A percentile compares a stretch with the other conserved stretches of the same genome.
These are phyloP conservation scores for Boletus bicolor DNA, from an alignment of 768 basidiomycete genomes.

Conservation along the genomic window DNA sequence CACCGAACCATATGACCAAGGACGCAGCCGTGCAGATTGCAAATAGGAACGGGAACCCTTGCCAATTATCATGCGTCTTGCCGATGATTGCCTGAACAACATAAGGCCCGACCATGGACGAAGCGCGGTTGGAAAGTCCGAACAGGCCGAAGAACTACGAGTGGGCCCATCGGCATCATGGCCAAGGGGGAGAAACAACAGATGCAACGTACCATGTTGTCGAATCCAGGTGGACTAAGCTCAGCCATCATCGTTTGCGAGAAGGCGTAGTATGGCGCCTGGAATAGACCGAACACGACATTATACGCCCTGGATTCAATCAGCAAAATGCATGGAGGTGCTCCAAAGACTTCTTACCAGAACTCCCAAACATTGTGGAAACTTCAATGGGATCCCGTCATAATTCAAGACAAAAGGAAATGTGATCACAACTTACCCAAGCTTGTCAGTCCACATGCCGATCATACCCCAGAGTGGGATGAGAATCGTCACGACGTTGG, in stretches of 20 bases:
- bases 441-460: conserved; percentile 72
- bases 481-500: conserved; percentile 70
- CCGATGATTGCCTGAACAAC: conserved; percentile 84
- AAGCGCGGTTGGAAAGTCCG: conserved; percentile 78
- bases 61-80: conserved; percentile 69
- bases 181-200: neutral
- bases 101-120: conserved; percentile 85
- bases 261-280: conserved; percentile 85
- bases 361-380: conserved; percentile 88
- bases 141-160: conserved; percentile 81
- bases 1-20: conserved; percentile 55
- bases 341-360: conserved; percentile 46
- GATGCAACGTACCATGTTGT: conserved; percentile 56
- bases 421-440: conserved; percentile 51
- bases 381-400: conserved; percentile 23
- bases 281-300: conserved; percentile 74
- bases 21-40: conserved; percentile 64
- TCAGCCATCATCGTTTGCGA: conserved; percentile 89
- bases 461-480: conserved; percentile 88
- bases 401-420: neutral
- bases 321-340: neutral
- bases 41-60: conserved; percentile 82
- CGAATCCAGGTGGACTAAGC: conserved; percentile 82
- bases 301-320: conserved; percentile 62
- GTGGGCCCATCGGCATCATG: neutral